These are phyloP conservation scores for Parafenestella ontariensis DNA, from an alignment of 2,329 filamentous ascomycete genomes.

Conservation along the genomic window DNA sequence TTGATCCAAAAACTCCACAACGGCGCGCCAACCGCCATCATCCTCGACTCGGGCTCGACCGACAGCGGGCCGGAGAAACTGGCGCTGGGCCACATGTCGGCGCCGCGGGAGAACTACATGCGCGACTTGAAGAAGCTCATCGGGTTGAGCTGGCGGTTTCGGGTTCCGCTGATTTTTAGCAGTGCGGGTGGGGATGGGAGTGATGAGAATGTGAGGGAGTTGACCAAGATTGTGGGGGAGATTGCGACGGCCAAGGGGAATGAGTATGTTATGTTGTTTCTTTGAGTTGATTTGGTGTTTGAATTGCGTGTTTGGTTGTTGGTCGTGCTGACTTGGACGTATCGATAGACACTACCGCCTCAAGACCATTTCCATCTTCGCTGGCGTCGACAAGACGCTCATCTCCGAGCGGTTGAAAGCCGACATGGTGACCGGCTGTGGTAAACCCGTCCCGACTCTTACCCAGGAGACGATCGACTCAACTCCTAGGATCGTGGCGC, in stretches of 20 bases:
- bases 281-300: not conserved
- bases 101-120: constrained; percentile 21
- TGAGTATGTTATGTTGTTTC: not conserved
- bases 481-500: constrained; percentile 51
- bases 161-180: constrained; percentile 28
- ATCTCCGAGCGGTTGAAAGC: constrained; percentile 12
- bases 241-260: constrained; percentile 12
- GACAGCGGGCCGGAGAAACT: constrained; percentile 35
- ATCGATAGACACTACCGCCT: constrained; percentile 17
- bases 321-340: not conserved
- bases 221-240: constrained; percentile 21
- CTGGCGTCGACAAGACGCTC: constrained; percentile 35
- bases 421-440: constrained; percentile 43
- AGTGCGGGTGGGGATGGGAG: constrained; percentile 32
- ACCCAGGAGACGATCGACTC: constrained; percentile 49
- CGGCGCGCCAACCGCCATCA: constrained; percentile 27
- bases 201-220: constrained; percentile 29
- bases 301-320: too few species aligned
- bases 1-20: constrained; percentile 10
- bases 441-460: constrained; percentile 50
- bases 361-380: constrained; percentile 27
- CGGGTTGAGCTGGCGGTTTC: constrained; percentile 9
- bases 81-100: constrained; percentile 24
- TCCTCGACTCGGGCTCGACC: constrained; percentile 35
- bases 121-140: constrained; percentile 29